These are phyloP conservation scores for Trichoderma koningii DNA, from an alignment of 2,329 filamentous ascomycete species.

Conservation along the genomic window DNA sequence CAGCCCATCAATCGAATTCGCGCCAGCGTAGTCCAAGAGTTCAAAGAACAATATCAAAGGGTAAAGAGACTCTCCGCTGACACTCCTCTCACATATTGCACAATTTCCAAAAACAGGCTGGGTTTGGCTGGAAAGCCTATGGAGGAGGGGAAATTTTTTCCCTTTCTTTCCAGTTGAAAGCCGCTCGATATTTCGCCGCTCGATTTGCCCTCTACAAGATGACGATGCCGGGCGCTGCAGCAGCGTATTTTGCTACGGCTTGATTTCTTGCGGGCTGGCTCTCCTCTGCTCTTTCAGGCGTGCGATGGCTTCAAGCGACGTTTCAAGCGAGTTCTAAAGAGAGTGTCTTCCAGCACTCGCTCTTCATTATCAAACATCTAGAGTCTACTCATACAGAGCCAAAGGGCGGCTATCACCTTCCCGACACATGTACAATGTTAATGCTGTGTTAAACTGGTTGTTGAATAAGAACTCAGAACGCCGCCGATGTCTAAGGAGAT, in stretches of 20 bases:
- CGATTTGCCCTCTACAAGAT: slow-evolving; percentile 35
- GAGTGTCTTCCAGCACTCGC: slow-evolving; percentile 7
- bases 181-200: slow-evolving; percentile 31
- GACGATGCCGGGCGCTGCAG: slow-evolving; percentile 31
- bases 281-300: slow-evolving; percentile 33
- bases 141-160: slow-evolving; percentile 27
- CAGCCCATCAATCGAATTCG: slow-evolving; percentile 47
- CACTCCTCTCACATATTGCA: slow-evolving; percentile 41
- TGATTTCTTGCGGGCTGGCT: slow-evolving; percentile 30
- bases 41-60: slow-evolving; percentile 41
- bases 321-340: slow-evolving; percentile 12
- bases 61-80: slow-evolving; percentile 38
- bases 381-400: background rate
- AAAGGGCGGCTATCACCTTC: too few relatives aligned
- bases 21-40: slow-evolving; percentile 41
- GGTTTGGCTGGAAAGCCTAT: slow-evolving; percentile 34
- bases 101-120: slow-evolving; percentile 36
- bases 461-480: too few relatives aligned
- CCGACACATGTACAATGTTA: too few relatives aligned
- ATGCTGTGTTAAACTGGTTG: too few relatives aligned
- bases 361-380: too few relatives aligned
- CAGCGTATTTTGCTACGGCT: slow-evolving; percentile 24
- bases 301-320: slow-evolving; percentile 5
- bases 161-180: background rate
- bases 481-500: too few relatives aligned